phyloP scores from a whole-genome alignment of 257 asterid genomes.

The Solanum infundibuliforme region DNA sequence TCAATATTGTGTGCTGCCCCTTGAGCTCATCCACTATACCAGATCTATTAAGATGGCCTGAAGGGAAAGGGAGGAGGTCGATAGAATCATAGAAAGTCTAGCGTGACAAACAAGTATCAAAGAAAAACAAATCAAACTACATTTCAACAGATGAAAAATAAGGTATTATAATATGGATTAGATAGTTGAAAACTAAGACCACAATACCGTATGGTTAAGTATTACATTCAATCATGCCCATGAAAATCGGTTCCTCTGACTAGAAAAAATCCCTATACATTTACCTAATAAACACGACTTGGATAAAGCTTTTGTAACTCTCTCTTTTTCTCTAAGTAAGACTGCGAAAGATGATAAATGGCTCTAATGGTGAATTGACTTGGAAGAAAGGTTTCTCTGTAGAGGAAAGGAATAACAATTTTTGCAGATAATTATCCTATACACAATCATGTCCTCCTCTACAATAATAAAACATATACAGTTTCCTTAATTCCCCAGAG shows the following conservation, averaged over 20 bases:
- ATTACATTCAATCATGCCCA: background rate
- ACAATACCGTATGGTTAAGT: background rate
- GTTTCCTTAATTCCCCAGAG: background rate
- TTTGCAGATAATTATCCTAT: background rate
- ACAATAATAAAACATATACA: background rate
- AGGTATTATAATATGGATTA: background rate
- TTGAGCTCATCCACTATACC: conserved; percentile 49
- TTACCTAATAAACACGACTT: background rate
- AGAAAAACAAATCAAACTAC: background rate
- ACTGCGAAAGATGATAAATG: background rate
- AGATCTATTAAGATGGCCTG: conserved; percentile 29
- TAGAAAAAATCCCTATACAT: background rate
- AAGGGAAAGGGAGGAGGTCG: background rate
- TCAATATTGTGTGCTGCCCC: conserved; percentile 57
- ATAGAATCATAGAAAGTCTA: background rate
- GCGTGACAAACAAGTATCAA: background rate
- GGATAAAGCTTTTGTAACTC: background rate
- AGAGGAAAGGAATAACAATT: background rate
- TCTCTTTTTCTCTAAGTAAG: background rate
- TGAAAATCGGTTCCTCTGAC: background rate
- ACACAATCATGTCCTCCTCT: background rate
- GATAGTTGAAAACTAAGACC: background rate
- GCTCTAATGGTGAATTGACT: background rate
- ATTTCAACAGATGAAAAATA: background rate
- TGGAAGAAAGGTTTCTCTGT: background rate